Conservation (phyloP, 352 stramenopile species). For the Aphanomyces astaci region DNA sequence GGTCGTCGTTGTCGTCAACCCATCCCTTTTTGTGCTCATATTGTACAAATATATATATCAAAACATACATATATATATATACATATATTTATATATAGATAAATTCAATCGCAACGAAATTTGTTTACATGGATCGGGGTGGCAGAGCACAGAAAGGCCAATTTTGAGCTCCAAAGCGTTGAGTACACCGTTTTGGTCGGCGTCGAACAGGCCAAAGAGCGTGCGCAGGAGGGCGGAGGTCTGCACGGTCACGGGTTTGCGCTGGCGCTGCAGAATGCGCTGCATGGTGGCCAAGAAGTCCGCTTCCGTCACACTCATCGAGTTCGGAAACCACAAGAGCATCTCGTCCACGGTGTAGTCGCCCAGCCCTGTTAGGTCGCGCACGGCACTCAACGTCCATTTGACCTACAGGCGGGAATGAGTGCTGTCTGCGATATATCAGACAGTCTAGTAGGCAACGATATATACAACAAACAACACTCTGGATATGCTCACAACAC, state of each 20-base stretch:
- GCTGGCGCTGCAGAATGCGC: conserved; percentile 10
- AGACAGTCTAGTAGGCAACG: too few species aligned
- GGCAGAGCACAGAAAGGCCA: conserved; percentile 29
- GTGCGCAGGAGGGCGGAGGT: conserved; percentile 11
- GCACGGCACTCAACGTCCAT: conserved; percentile 43
- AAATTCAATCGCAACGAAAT: not conserved
- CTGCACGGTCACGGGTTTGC: conserved; percentile 9
- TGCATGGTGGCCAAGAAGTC: conserved; percentile 1
- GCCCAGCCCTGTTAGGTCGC: conserved; percentile 17
- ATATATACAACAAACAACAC: too few species aligned
- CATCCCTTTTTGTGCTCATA: too few species aligned
- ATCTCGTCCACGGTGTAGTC: conserved; percentile 21
- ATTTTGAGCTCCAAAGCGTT: conserved; percentile 25
- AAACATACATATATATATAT: too few species aligned
- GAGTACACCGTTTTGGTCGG: conserved; percentile 23
- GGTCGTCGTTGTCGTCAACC: too few species aligned
- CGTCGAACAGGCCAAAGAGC: conserved; percentile 27
- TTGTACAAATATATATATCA: too few species aligned
- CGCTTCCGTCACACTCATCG: not conserved
- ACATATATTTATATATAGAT: too few species aligned
- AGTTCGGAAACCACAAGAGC: conserved; percentile 6
- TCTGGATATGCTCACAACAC: too few species aligned
- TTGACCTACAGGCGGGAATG: too few species aligned
- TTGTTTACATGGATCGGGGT: conserved; percentile 12
- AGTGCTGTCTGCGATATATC: too few species aligned